Evolutionary conservation across 768 basidiomycete species (phyloP).

Genomic region (Amanita pallidorosea): DNA sequence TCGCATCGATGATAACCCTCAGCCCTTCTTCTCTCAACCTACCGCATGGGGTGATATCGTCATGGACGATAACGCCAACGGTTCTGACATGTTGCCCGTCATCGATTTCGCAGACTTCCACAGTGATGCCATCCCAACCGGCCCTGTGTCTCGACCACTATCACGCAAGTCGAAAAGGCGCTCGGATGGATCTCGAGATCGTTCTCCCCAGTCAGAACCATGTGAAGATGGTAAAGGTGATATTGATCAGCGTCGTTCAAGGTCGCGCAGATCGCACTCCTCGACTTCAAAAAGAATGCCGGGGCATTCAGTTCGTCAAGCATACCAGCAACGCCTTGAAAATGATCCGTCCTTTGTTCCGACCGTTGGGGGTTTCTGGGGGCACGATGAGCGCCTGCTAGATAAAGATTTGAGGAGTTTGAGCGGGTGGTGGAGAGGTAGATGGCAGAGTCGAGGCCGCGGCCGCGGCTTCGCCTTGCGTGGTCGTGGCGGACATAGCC

Average conservation of each 20-base stretch:
- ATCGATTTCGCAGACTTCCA: constrained; percentile 70
- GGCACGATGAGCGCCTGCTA: constrained; percentile 84
- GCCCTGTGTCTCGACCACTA: constrained; percentile 12
- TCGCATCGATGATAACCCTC: constrained; percentile 19
- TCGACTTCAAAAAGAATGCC: constrained; percentile 23
- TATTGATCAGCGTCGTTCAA: constrained; percentile 12
- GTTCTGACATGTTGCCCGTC: constrained; percentile 60
- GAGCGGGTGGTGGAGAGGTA: constrained; percentile 82
- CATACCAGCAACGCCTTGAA: constrained; percentile 75
- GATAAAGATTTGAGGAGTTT: constrained; percentile 75
- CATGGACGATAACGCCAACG: constrained; percentile 56
- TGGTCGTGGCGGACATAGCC: constrained; percentile 37
- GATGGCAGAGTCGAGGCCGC: constrained; percentile 62
- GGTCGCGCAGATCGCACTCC: constrained; percentile 21
- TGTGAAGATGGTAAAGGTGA: constrained; percentile 17
- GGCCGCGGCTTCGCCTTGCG: constrained; percentile 42
- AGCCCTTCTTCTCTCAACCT: constrained; percentile 43
- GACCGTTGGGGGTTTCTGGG: constrained; percentile 88
- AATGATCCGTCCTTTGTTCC: constrained; percentile 85
- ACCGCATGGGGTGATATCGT: constrained; percentile 81
- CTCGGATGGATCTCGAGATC: constrained; percentile 1
- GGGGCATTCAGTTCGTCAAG: constrained; percentile 67
- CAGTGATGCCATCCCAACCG: constrained; percentile 20
- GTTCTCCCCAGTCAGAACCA: constrained; percentile 1
- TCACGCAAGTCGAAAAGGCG: constrained; percentile 33